These are phyloP conservation scores for Paecilomyces fulvus DNA, from an alignment of 2,329 filamentous ascomycete species.

Conservation along the genomic window DNA sequence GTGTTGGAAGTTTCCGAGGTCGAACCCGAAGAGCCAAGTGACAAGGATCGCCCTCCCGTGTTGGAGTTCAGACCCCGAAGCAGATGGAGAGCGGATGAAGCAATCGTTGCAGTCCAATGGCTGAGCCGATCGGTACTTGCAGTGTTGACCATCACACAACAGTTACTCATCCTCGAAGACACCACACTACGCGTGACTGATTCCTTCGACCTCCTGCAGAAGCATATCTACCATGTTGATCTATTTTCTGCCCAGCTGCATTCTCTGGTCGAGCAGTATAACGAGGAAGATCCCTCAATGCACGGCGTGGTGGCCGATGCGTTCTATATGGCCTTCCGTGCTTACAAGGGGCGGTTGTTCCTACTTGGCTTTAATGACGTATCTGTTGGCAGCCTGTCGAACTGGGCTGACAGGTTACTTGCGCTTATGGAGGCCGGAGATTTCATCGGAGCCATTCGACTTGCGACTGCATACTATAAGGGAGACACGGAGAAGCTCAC, in stretches of 20 bases:
- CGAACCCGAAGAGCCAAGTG: slow-evolving; percentile 45
- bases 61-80: slow-evolving; percentile 75
- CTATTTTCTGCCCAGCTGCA: slow-evolving; percentile 83
- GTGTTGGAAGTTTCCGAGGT: slow-evolving; percentile 80
- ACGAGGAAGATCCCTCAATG: slow-evolving; percentile 80
- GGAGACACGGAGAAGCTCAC: slow-evolving; percentile 91
- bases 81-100: slow-evolving; percentile 87
- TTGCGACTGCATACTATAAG: slow-evolving; percentile 87
- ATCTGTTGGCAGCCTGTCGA: slow-evolving; percentile 83
- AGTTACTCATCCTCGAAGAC: slow-evolving; percentile 87
- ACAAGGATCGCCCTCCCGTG: slow-evolving; percentile 67
- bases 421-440: slow-evolving; percentile 96
- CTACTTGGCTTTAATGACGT: slow-evolving; percentile 89
- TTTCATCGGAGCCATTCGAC: slow-evolving; percentile 79
- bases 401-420: slow-evolving; percentile 91
- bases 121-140: slow-evolving; percentile 85
- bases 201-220: slow-evolving; percentile 82
- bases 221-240: slow-evolving; percentile 86
- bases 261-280: slow-evolving; percentile 73
- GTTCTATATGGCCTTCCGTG: slow-evolving; percentile 94
- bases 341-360: slow-evolving; percentile 91
- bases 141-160: slow-evolving; percentile 87
- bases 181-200: slow-evolving; percentile 83
- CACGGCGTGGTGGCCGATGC: slow-evolving; percentile 95
- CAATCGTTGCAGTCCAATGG: slow-evolving; percentile 96